phyloP scores from a whole-genome alignment of 2,329 filamentous ascomycete genomes.

The Juglanconis sp. region DNA sequence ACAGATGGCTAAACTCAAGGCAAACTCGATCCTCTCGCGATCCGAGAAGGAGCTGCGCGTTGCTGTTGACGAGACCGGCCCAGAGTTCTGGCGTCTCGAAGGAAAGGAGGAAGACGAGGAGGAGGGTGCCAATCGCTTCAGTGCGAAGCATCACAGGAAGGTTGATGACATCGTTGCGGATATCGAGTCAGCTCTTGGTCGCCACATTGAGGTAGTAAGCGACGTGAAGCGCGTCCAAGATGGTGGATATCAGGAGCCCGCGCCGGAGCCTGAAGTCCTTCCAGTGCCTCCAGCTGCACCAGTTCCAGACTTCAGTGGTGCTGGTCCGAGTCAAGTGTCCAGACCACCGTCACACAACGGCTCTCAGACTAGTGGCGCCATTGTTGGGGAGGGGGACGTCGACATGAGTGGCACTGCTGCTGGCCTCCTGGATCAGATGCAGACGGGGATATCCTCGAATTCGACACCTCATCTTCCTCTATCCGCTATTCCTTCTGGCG shows the following conservation, averaged over 20 bases:
- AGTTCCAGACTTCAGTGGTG: constrained; percentile 19
- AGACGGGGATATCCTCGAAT: constrained; percentile 56
- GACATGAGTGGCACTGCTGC: constrained; percentile 65
- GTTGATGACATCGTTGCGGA: constrained; percentile 73
- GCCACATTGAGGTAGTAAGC: constrained; percentile 61
- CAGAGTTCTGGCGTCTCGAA: constrained; percentile 64
- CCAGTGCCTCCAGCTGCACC: constrained; percentile 25
- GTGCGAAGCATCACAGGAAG: constrained; percentile 46
- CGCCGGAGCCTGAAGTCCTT: constrained; percentile 39
- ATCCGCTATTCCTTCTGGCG: constrained; percentile 54
- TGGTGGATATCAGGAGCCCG: constrained; percentile 68
- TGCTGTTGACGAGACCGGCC: constrained; percentile 56
- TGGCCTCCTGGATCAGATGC: constrained; percentile 66
- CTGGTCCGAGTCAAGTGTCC: constrained; percentile 36
- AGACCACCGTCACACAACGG: constrained; percentile 52
- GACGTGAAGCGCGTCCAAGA: constrained; percentile 71
- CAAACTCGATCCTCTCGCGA: constrained; percentile 64
- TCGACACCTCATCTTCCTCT: constrained; percentile 60
- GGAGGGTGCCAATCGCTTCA: constrained; percentile 38
- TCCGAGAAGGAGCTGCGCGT: constrained; percentile 75
- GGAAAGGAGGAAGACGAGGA: constrained; percentile 50
- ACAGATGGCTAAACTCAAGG: constrained; percentile 71
- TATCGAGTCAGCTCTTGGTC: constrained; percentile 69
- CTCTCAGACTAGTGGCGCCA: constrained; percentile 53
- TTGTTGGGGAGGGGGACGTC: constrained; percentile 59